Percentiles rank a stretch among this genome's conserved stretches.
These are phyloP conservation scores for Collybia sp. DNA, from an alignment of 768 basidiomycete species.

Conservation along the genomic window DNA sequence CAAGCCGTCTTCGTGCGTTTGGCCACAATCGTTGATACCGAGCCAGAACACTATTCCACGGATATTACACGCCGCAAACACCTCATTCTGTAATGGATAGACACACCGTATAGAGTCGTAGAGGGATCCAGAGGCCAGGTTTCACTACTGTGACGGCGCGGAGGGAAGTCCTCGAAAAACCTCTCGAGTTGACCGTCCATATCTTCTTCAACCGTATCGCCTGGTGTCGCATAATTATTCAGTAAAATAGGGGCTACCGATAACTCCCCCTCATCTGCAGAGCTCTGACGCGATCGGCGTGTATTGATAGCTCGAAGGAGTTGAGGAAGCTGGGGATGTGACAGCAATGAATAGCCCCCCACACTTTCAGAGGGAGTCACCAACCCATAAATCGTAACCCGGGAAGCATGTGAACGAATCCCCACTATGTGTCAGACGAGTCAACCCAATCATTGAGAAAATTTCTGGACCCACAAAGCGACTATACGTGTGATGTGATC, in stretches of 20 bases:
- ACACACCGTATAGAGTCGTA: neutral
- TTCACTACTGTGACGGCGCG: neutral
- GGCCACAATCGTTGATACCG: neutral
- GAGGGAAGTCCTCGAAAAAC: neutral
- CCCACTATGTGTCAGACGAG: neutral
- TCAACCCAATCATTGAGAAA: neutral
- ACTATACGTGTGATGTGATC: neutral
- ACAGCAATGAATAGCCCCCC: neutral
- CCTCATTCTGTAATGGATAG: neutral
- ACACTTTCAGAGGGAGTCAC: neutral
- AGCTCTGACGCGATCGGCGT: neutral
- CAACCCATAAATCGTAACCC: neutral
- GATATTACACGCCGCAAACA: neutral
- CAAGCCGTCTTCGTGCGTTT: constrained; percentile 19
- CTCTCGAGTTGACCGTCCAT: neutral
- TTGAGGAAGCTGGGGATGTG: neutral
- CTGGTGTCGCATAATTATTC: neutral
- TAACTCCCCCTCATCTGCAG: neutral
- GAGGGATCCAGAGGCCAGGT: neutral
- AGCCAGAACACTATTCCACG: neutral
- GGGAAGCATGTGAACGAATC: neutral
- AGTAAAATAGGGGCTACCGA: too few species aligned
- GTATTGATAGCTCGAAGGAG: neutral
- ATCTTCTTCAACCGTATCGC: neutral
- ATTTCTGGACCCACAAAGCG: neutral